Evolutionary conservation across 306 rosid genomes (phyloP).

Genomic region (Cicer chorassanicum): DNA sequence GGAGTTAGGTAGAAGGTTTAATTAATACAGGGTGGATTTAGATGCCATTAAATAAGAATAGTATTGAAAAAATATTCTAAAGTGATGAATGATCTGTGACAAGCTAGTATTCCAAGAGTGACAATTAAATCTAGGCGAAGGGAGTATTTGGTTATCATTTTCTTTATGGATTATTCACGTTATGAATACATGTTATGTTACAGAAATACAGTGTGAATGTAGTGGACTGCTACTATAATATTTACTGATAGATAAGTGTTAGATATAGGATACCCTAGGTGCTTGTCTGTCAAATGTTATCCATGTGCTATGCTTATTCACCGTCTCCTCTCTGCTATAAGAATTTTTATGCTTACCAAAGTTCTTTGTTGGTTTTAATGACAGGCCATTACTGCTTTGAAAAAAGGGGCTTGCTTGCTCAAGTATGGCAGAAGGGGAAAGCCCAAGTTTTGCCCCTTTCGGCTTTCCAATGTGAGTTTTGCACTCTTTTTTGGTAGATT

Average conservation of each 20-base stretch:
- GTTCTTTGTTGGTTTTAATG: slow-evolving; percentile 46
- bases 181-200: slow-evolving; percentile 14
- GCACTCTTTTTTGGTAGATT: slow-evolving; percentile 38
- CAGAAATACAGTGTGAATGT: slow-evolving; percentile 10
- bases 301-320: slow-evolving; percentile 24
- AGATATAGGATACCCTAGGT: slow-evolving; percentile 11
- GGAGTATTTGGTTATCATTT: slow-evolving; percentile 1
- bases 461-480: slow-evolving; percentile 91
- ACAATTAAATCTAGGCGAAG: background rate
- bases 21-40: background rate
- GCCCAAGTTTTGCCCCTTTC: slow-evolving; percentile 95
- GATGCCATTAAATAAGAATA: background rate
- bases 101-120: background rate
- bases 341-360: slow-evolving; percentile 42
- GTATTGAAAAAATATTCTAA: background rate
- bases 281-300: slow-evolving; percentile 28
- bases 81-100: slow-evolving; percentile 4
- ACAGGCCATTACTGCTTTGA: slow-evolving; percentile 96
- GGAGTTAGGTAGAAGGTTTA: slow-evolving; percentile 1
- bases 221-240: slow-evolving; percentile 16
- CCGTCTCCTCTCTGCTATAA: slow-evolving; percentile 26
- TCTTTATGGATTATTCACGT: slow-evolving; percentile 11
- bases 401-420: slow-evolving; percentile 95
- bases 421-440: slow-evolving; percentile 99
- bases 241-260: slow-evolving; percentile 32